Percentiles rank a stretch among this genome's conserved stretches.
Conservation (phyloP, 176 grass and related monocot species). For the Aechmea fasciata region DNA sequence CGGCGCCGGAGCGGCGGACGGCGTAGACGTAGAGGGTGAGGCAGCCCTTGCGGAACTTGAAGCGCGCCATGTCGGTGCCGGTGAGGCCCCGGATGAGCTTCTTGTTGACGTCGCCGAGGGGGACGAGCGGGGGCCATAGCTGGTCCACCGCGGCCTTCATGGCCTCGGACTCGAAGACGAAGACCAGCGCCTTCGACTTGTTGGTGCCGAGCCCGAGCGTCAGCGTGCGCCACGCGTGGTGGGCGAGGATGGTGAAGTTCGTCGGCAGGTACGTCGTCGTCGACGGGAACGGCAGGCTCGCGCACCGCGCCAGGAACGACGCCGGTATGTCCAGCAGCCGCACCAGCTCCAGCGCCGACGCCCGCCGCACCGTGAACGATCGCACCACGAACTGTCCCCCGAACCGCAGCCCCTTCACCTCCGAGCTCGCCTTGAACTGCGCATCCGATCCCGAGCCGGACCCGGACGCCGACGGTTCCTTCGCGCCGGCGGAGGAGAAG, state of each 20-base stretch:
- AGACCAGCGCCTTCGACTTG: conserved; percentile 86
- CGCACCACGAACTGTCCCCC: conserved; percentile 89
- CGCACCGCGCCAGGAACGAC: conserved; percentile 75
- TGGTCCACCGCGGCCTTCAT: conserved; percentile 85
- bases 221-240: conserved; percentile 95
- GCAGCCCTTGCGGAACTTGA: conserved; percentile 97
- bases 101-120: conserved; percentile 91
- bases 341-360: conserved; percentile 79
- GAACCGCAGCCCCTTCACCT: conserved; percentile 86
- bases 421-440: conserved; percentile 76
- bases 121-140: conserved; percentile 70
- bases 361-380: conserved; percentile 93
- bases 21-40: conserved; percentile 96
- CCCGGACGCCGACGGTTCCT: no score
- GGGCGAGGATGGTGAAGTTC: conserved; percentile 96
- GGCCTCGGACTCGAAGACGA: conserved; percentile 85
- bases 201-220: conserved; percentile 93
- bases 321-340: conserved; percentile 93
- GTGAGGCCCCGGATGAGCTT: conserved; percentile 83
- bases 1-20: conserved; percentile 65
- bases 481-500: no score
- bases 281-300: conserved; percentile 82
- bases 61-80: conserved; percentile 86
- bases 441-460: neutral
- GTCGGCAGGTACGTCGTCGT: conserved; percentile 80